phyloP scores from a whole-genome alignment of 768 basidiomycete species.

The Rhodotorula diobovata region DNA sequence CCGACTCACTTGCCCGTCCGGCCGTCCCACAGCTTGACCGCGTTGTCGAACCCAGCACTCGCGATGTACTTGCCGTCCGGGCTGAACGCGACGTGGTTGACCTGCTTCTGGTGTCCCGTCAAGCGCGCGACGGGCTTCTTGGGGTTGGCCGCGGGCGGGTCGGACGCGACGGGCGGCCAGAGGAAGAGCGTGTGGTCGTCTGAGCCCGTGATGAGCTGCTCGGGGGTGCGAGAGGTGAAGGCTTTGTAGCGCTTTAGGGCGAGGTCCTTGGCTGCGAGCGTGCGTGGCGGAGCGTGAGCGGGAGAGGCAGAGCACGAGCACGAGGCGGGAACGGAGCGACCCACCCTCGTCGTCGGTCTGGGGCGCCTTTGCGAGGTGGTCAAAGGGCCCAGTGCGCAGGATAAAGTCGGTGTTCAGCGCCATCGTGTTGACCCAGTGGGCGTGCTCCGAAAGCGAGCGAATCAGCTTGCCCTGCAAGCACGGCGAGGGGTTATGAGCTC shows the following conservation, averaged over 20 bases:
- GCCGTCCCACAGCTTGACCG: slow-evolving; percentile 86
- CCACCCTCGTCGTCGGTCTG: slow-evolving; percentile 75
- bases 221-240: slow-evolving; percentile 58
- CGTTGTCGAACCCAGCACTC: slow-evolving; percentile 83
- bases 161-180: slow-evolving; percentile 63
- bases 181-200: slow-evolving; percentile 98
- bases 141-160: slow-evolving; percentile 53
- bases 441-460: slow-evolving; percentile 85
- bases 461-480: slow-evolving; percentile 70
- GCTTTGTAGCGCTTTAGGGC: slow-evolving; percentile 67
- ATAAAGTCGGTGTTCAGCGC: slow-evolving; percentile 93
- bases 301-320: not conserved
- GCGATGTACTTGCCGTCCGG: slow-evolving; percentile 91
- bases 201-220: slow-evolving; percentile 87
- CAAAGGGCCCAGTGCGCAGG: slow-evolving; percentile 88
- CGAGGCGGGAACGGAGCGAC: not conserved
- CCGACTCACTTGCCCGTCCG: slow-evolving; percentile 53
- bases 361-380: slow-evolving; percentile 75
- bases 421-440: slow-evolving; percentile 97
- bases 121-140: slow-evolving; percentile 70
- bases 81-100: slow-evolving; percentile 88
- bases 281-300: not conserved
- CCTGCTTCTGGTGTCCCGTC: slow-evolving; percentile 90
- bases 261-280: slow-evolving; percentile 60
- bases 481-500: no score